These are phyloP conservation scores for Aspergillus ruber DNA, from an alignment of 2,329 filamentous ascomycete species.

Conservation along the genomic window DNA sequence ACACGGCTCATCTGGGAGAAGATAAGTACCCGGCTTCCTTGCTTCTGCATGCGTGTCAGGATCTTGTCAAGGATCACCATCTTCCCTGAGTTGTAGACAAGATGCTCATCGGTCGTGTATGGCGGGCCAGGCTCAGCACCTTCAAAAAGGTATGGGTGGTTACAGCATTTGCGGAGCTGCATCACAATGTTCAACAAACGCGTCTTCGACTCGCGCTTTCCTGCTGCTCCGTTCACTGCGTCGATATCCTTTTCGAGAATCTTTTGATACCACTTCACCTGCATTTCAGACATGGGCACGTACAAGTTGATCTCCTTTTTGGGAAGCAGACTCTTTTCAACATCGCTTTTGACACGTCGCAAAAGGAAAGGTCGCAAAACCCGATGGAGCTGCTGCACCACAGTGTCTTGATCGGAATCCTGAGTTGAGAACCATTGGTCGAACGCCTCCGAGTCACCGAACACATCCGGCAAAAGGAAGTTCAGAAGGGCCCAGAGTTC, in stretches of 20 bases:
- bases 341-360: conserved; percentile 92
- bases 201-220: conserved; percentile 96
- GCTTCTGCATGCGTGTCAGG: conserved; percentile 69
- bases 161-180: conserved; percentile 98
- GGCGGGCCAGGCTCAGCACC: conserved; percentile 94
- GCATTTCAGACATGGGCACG: conserved; percentile 98
- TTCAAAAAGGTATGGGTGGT: conserved; percentile 96
- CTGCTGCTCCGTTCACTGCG: conserved; percentile 91
- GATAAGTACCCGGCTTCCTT: conserved; percentile 93
- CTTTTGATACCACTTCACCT: conserved; percentile 98
- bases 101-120: conserved; percentile 95
- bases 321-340: conserved; percentile 92
- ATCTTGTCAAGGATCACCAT: conserved; percentile 96
- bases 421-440: conserved; percentile 97
- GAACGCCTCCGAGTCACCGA: conserved; percentile 92
- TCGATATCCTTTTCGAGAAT: conserved; percentile 99
- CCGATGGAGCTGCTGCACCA: conserved; percentile 90
- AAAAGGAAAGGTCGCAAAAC: conserved; percentile 90
- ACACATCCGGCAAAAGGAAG: conserved; percentile 95
- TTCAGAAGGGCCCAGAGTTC: conserved; percentile 97
- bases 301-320: conserved; percentile 98
- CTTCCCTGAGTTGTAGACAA: conserved; percentile 89
- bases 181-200: conserved; percentile 97
- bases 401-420: conserved; percentile 83
- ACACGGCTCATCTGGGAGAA: conserved; percentile 99